phyloP scores from a whole-genome alignment of 2,329 filamentous ascomycete species.

The Epicoccum nigrum region DNA sequence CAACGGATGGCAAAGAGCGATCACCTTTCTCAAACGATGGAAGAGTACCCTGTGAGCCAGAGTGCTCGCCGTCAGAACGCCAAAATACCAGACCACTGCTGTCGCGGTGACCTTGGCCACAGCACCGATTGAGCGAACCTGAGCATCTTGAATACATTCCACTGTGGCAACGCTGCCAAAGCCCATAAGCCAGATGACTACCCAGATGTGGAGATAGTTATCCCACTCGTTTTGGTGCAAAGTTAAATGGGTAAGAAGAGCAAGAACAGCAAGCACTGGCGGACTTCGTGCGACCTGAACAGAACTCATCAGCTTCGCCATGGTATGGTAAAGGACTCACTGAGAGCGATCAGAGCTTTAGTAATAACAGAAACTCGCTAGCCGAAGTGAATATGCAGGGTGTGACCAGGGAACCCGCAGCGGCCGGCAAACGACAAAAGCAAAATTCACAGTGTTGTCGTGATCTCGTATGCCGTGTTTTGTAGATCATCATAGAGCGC shows the following conservation, averaged over 20 bases:
- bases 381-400: neutral
- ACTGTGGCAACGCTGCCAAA: conserved; percentile 25
- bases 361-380: neutral
- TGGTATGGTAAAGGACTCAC: neutral
- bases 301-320: conserved; percentile 12
- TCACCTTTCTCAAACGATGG: conserved; percentile 46
- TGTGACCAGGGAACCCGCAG: too few relatives aligned
- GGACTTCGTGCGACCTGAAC: conserved; percentile 30
- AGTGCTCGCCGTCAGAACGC: conserved; percentile 41
- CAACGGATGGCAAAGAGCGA: neutral
- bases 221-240: conserved; percentile 37
- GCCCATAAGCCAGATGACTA: conserved; percentile 21
- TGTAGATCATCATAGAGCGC: neutral
- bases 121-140: conserved; percentile 11
- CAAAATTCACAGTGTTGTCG: too few relatives aligned
- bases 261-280: conserved; percentile 24
- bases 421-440: too few relatives aligned
- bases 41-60: conserved; percentile 50
- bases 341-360: too few relatives aligned
- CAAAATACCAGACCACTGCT: conserved; percentile 30
- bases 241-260: conserved; percentile 31
- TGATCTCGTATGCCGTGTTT: neutral
- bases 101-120: conserved; percentile 18
- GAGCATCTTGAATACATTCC: conserved; percentile 25
- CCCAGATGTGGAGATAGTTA: conserved; percentile 21